Evolutionary conservation across 768 basidiomycete species (phyloP), one percentile per base, ranked within the genome.

Genomic region (Suillus discolor): DNA sequence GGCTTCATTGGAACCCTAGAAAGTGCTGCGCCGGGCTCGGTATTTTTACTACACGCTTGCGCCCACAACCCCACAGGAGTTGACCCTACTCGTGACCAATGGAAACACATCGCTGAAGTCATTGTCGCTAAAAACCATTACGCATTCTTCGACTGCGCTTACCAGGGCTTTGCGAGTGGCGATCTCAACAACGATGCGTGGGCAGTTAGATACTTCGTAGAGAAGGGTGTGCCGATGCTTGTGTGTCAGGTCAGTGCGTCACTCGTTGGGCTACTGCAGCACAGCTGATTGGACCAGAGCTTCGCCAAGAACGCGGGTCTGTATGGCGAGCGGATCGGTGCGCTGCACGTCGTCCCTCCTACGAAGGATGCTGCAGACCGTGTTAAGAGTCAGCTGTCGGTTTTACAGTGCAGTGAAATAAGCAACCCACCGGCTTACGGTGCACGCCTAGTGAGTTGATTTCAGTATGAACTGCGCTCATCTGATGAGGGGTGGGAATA

Each of bases 31-130:
- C 78, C 83, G 13, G 86, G 89, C 23, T 96, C 94, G 3, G 90
- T 96, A 64, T 91, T 99, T 79, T 80, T 99, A 68, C 79, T 99
- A 49, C 96, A 99, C 73, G 93, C 91, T 11, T 97, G 96, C 75
- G 96, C 96, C 47, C 96, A 99, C 78, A 99, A 99, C 75, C 96
- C 96, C 9, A 99, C 97, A 2, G 96, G 96, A 3, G 93, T 97
- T 36, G 96, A 99, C 77, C 96, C 96, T 8, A 95, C 94, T 41
- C 76, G 75, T 55, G 94, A 91, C 70, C 91, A 98, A 76, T 99
- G 96, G 96, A 80, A 84, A 67, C 76, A 81, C 65, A 85, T 98
- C 71, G 91, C 92, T 45, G 84, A 90, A 44, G 79, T 89, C 62
- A 86, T 97, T 75, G 74, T 90, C 38, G 78, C 81, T 57, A 91